Conservation (phyloP, 441 rosid genomes). For the Populus hybrid region DNA sequence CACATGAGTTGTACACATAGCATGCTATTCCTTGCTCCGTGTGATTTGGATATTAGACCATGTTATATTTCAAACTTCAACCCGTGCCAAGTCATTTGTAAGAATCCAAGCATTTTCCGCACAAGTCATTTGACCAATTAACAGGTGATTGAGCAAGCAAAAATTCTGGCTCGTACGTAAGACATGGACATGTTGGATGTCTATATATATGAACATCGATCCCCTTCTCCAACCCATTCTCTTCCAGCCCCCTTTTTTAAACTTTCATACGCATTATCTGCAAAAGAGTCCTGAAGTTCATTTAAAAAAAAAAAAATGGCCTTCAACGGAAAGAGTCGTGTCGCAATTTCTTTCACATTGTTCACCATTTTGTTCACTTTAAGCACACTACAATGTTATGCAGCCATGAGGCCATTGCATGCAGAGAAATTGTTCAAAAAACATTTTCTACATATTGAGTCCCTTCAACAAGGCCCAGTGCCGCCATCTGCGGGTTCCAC, state of each 20-base stretch:
- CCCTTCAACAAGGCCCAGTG: neutral
- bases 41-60: neutral
- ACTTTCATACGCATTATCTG: neutral
- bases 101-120: neutral
- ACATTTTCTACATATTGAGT: slow-evolving; percentile 8
- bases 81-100: neutral
- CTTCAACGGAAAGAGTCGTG: neutral
- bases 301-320: slow-evolving; percentile 1
- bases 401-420: slow-evolving; percentile 22
- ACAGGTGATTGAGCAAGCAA: neutral
- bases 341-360: neutral
- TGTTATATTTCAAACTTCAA: too few species aligned
- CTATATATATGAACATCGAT: neutral
- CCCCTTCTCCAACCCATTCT: neutral
- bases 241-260: too few species aligned
- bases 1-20: neutral
- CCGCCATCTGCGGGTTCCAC: slow-evolving; percentile 16
- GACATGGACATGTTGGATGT: neutral
- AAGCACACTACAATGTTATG: slow-evolving; percentile 1
- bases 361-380: slow-evolving; percentile 12
- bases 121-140: neutral
- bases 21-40: neutral
- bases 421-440: slow-evolving; percentile 20
- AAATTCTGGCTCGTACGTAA: neutral
- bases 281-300: neutral